These are phyloP conservation scores for Diaporthe sp. DNA, from an alignment of 2,329 filamentous ascomycete genomes.

Conservation along the genomic window DNA sequence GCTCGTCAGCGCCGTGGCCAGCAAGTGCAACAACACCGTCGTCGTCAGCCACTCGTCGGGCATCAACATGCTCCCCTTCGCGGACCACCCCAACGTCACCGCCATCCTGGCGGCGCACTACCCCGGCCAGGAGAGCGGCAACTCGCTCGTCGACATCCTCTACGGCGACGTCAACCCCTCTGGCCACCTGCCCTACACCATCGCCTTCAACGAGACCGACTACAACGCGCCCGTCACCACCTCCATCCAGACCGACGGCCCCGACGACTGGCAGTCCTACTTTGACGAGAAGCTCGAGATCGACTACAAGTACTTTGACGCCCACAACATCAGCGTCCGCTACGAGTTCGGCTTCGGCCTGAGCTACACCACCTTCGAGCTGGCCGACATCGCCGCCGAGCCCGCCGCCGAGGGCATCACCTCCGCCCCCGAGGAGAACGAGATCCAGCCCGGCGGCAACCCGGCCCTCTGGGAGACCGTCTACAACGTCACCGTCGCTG, in stretches of 20 bases:
- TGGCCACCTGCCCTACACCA: slow-evolving; percentile 76
- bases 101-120: slow-evolving; percentile 72
- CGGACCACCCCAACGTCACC: slow-evolving; percentile 70
- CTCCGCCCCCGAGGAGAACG: slow-evolving; percentile 58
- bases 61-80: slow-evolving; percentile 67
- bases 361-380: slow-evolving; percentile 70
- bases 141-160: slow-evolving; percentile 71
- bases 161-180: slow-evolving; percentile 72
- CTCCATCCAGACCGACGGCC: slow-evolving; percentile 51
- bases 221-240: slow-evolving; percentile 57
- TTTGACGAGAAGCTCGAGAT: slow-evolving; percentile 76
- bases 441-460: slow-evolving; percentile 64
- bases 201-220: slow-evolving; percentile 67
- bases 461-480: slow-evolving; percentile 67
- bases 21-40: slow-evolving; percentile 62
- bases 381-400: slow-evolving; percentile 59
- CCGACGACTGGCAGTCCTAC: slow-evolving; percentile 57
- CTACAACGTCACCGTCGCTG: slow-evolving; percentile 60
- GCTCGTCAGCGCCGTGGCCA: slow-evolving; percentile 64
- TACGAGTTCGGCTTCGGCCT: slow-evolving; percentile 77
- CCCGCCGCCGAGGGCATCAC: slow-evolving; percentile 56
- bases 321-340: slow-evolving; percentile 67
- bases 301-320: slow-evolving; percentile 76
- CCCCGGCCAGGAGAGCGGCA: slow-evolving; percentile 72
- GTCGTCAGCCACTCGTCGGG: slow-evolving; percentile 73